A percentile compares a stretch with the other conserved stretches of the same genome.
Evolutionary conservation across 176 grass and related monocot genomes (phyloP).

Genomic region (Tuctoria greenei): DNA sequence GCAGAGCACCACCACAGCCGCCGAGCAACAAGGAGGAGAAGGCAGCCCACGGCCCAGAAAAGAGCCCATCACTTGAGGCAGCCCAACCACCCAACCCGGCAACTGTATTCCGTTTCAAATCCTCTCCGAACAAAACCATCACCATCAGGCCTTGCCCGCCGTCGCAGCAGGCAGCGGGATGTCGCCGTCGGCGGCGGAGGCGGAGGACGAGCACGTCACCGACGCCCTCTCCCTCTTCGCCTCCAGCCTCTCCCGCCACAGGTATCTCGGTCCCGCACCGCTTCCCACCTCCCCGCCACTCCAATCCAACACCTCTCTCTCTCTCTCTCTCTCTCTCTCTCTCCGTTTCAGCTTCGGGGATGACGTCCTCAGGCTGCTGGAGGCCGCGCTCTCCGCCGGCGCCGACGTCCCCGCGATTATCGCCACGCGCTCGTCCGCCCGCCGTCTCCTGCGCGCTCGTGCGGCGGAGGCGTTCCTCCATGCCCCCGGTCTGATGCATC

Average conservation of each 20-base stretch:
- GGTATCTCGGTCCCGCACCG: constrained; percentile 1
- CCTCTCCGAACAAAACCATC: background rate
- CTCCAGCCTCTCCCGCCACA: constrained; percentile 36
- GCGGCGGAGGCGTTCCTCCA: constrained; percentile 12
- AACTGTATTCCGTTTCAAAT: background rate
- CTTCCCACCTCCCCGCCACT: background rate
- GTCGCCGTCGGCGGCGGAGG: background rate
- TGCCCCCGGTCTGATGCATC: background rate
- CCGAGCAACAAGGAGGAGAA: too few relatives aligned
- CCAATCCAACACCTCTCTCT: too few relatives aligned
- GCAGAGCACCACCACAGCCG: too few relatives aligned
- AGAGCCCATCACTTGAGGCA: too few relatives aligned
- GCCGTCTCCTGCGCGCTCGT: constrained; percentile 35
- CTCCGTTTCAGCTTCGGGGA: constrained; percentile 44
- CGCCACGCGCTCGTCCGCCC: constrained; percentile 44
- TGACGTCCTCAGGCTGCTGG: constrained; percentile 47
- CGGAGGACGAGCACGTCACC: background rate
- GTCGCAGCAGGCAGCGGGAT: background rate
- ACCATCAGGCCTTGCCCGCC: background rate
- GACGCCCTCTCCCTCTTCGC: constrained; percentile 44
- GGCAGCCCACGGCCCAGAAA: too few relatives aligned
- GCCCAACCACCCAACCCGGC: too few relatives aligned
- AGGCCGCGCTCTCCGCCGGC: constrained; percentile 51
- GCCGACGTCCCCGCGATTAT: constrained; percentile 45
- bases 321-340: background rate